Base-by-base conservation (phyloP, 2,329 filamentous ascomycete genomes). In the Trichoderma semiorbis region DNA sequence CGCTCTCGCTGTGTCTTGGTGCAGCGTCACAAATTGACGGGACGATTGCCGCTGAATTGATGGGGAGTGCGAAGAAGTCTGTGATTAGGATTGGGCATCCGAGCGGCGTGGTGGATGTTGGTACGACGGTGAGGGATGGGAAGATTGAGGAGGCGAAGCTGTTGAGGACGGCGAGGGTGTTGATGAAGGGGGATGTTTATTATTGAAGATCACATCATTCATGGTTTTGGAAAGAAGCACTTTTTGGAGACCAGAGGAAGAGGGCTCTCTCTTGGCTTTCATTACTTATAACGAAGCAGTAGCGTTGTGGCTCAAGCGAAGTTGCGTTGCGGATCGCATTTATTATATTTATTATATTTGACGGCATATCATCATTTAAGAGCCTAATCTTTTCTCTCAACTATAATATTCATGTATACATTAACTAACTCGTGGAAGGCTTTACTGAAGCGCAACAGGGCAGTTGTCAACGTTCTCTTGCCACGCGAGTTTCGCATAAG, bases 1-100 rank as follows among this genome's bases (percentile, higher is more conserved):
- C 87, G 0, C 83, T 88, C 18, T 86, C 86, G 0, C 78, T 89
- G 66, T 87, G 78, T 81, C 84, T 74, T 77, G 87, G 81, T 76
- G 84, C 85, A 3, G 85, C 87, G 21, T 83, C 85, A 11, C 83
- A 83, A 66, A 77, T 88, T 5, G 72, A 79, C 5, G 84, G 83
- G 0, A 86, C 84, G 0, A 76, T 86, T 7, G 82, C 83, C 0
- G 75, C 79, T n/a, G 75, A 78, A 50, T 74, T 84, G 32, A 72
- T 79, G 8, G 74, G 74, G 0, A 70, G 74, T 0, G 69, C 71
- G 18, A 66, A 73, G 0, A 76, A 75, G 14, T 75, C 75, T 5
- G 75, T 80, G 4, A 77, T 86, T 5, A 79, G 80, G 18, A 84
- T 87, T 36, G 83, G 79, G 3, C 85, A 87, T 73, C 84, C 85